Evolutionary conservation across 495 filamentous ascomycete species (phyloP).

Genomic region (Aspergillus coremiiformis): DNA sequence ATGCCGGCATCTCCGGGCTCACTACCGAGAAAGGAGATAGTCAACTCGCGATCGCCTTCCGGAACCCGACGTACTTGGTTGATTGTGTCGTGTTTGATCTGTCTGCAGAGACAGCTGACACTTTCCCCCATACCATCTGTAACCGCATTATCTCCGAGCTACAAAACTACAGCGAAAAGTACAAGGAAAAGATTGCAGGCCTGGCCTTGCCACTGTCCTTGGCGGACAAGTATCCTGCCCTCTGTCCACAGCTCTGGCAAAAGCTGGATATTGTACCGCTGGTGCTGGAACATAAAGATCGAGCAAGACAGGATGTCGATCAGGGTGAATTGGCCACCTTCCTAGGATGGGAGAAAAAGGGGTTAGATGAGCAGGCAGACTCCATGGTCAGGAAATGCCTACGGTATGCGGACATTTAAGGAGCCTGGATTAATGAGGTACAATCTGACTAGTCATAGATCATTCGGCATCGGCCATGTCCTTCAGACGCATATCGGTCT

Average conservation of each 20-base stretch:
- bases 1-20: conserved; percentile 6
- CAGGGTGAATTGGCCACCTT: conserved; percentile 5
- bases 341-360: conserved; percentile 4
- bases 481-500: conserved; percentile 2
- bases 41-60: conserved; percentile 3
- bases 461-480: conserved; percentile 9
- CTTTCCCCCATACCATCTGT: neutral
- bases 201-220: neutral
- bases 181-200: conserved; percentile 4
- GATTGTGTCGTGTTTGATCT: conserved; percentile 2
- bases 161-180: neutral
- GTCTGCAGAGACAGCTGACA: neutral
- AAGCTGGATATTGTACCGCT: conserved; percentile 7
- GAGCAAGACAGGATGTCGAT: neutral
- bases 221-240: neutral
- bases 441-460: neutral
- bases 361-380: conserved; percentile 8
- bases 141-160: neutral
- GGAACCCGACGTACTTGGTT: conserved; percentile 2
- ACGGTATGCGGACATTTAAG: neutral
- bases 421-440: neutral
- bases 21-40: neutral
- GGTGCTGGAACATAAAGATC: neutral
- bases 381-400: conserved; percentile 10
- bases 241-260: conserved; percentile 3